Conservation (phyloP, 2,329 filamentous ascomycete genomes). For the Gnomoniopsis smithogilvyi region DNA sequence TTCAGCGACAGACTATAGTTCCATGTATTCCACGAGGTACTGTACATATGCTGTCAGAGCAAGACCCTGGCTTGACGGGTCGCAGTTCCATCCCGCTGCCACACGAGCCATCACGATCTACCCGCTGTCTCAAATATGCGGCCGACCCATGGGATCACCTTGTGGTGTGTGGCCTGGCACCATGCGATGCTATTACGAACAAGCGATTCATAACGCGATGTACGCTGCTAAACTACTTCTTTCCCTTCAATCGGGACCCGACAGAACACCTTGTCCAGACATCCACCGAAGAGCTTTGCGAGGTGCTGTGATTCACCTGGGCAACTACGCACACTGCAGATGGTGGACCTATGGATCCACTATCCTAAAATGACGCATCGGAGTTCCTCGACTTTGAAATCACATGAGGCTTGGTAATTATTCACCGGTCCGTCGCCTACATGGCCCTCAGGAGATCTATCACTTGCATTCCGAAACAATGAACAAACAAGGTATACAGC, state of each 20-base stretch:
- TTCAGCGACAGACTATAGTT: not conserved
- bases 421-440: constrained; percentile 1
- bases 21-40: not conserved
- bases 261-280: not conserved
- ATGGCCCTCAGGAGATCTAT: not conserved
- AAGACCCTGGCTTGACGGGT: not conserved
- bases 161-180: not conserved
- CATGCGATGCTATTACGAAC: not conserved
- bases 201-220: not conserved
- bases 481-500: not conserved
- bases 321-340: not conserved
- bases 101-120: constrained; percentile 11
- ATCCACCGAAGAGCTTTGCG: not conserved
- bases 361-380: not conserved
- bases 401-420: not conserved
- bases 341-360: not conserved
- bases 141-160: not conserved
- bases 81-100: constrained; percentile 14
- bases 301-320: not conserved
- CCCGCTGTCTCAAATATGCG: constrained; percentile 2
- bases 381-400: not conserved
- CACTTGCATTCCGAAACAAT: not conserved
- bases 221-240: not conserved
- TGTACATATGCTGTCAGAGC: constrained; percentile 4
- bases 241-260: too few relatives aligned